These are phyloP conservation scores for Macroventuria anomochaeta DNA, from an alignment of 2,329 filamentous ascomycete genomes.

Conservation along the genomic window DNA sequence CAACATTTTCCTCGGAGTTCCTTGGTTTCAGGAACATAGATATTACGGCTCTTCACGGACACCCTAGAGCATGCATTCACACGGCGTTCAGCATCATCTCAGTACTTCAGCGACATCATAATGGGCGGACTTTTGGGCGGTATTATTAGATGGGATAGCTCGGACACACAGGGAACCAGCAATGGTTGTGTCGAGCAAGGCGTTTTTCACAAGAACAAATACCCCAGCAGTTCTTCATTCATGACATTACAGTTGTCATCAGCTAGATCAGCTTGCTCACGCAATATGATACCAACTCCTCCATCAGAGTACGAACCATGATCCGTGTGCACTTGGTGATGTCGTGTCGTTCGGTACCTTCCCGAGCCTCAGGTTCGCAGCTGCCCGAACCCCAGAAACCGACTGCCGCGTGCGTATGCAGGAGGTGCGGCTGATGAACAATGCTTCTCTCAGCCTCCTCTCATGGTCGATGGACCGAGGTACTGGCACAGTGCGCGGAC, in stretches of 20 bases:
- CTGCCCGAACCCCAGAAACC: too few species aligned
- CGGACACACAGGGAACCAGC: constrained; percentile 23
- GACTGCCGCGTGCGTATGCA: too few species aligned
- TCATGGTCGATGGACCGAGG: too few species aligned
- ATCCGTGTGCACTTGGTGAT: too few species aligned
- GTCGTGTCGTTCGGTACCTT: constrained; percentile 1
- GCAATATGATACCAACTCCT: constrained; percentile 19
- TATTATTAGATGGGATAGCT: constrained; percentile 29
- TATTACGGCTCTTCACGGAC: constrained; percentile 8
- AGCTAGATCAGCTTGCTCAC: constrained; percentile 21
- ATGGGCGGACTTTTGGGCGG: constrained; percentile 8
- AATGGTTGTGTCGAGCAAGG: constrained; percentile 29
- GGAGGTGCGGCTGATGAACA: too few species aligned
- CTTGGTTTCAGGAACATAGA: constrained; percentile 12
- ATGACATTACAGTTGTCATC: background rate
- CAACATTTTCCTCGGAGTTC: constrained; percentile 16
- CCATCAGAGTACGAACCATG: too few species aligned
- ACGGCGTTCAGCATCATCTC: constrained; percentile 5
- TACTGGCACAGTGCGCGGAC: too few species aligned
- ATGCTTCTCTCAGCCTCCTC: too few species aligned
- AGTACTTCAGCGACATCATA: constrained; percentile 6
- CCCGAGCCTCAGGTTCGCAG: background rate
- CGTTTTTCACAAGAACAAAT: constrained; percentile 36
- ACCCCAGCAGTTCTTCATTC: constrained; percentile 32
- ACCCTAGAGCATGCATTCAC: constrained; percentile 14